Base-by-base conservation (phyloP, 192 early-diverging fungal genomes). In the Glomus cerebriforme region DNA sequence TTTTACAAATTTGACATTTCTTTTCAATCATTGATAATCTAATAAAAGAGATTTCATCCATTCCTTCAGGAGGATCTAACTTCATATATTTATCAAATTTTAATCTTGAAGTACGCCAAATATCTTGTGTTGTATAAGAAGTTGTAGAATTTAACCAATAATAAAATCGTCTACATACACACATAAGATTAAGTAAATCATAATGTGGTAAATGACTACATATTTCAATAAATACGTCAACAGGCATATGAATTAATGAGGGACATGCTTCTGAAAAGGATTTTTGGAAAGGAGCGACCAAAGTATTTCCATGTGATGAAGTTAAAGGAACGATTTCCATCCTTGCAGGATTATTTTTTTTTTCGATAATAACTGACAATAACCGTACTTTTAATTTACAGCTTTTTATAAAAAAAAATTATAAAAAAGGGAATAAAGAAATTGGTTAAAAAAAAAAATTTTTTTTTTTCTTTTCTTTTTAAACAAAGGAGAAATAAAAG, bases 1-100 rank as follows among this genome's bases (percentile, higher is more conserved):
- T 74, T 27, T 13, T 22, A 74, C 72, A 74, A 59, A 74, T 13
- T 59, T 74, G 72, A 59, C 72, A 74, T 27, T 45, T 45, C n/a
- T 34, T 74, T 8, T 59, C 45, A 12, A 74, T 17, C 54, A 74
- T 35, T 4, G 73, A 27, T 24, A 74, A 39, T 45, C 34, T 47
- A 29, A 74, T 59, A 59, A 54, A 74, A 15, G 72, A 29, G 24
- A 31, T 26, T 39, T 74, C 72, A 31, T 59, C 72, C 49, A 74
- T 58, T 26, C 26, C 39, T 49, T 74, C 47, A 12, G 72, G 72
- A 34, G 72, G 72, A 34, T 17, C 15, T 22, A 74, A 54, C 24
- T 47, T 22, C 24, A 74, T 29, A 26, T 59, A 29, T 32, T 31
- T 19, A 19, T 24, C n/a, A 59, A 59, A 35, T 7, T 17, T 31